phyloP scores from a whole-genome alignment of 805 yeast species.

The Cyberlindnera mrakii region DNA sequence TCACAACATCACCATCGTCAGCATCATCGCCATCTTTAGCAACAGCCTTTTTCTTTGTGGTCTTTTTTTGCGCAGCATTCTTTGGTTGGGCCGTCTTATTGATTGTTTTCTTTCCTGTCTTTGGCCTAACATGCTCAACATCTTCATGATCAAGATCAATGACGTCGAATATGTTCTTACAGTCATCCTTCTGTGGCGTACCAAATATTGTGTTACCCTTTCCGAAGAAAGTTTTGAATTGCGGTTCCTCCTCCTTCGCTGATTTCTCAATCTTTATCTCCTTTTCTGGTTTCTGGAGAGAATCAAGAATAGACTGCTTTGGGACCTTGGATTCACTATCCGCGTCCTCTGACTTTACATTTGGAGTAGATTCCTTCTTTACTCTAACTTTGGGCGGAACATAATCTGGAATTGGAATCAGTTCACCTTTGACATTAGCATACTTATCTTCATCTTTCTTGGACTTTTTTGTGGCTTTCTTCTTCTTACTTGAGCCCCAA shows the following conservation, averaged over 20 bases:
- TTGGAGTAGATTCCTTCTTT: slow-evolving; percentile 15
- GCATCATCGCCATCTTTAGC: slow-evolving; percentile 13
- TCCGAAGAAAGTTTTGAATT: slow-evolving; percentile 33
- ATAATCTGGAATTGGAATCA: slow-evolving; percentile 23
- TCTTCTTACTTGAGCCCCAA: slow-evolving; percentile 10
- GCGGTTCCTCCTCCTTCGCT: slow-evolving; percentile 16
- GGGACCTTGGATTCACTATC: not conserved
- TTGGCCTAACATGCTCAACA: slow-evolving; percentile 1
- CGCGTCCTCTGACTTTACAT: slow-evolving; percentile 2
- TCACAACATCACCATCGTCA: slow-evolving; percentile 7
- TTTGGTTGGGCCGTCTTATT: slow-evolving; percentile 7
- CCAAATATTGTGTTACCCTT: slow-evolving; percentile 11
- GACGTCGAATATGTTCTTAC: not conserved
- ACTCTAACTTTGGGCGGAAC: slow-evolving; percentile 18
- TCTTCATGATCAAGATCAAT: slow-evolving; percentile 4
- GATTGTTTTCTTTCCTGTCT: slow-evolving; percentile 7
- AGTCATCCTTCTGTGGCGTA: slow-evolving; percentile 2
- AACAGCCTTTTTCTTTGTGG: slow-evolving; percentile 7
- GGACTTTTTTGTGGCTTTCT: slow-evolving; percentile 12
- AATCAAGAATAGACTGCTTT: slow-evolving; percentile 1
- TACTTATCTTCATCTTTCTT: slow-evolving; percentile 13
- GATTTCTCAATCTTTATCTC: slow-evolving; percentile 5
- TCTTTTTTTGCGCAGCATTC: slow-evolving; percentile 7
- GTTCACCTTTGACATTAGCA: slow-evolving; percentile 14
- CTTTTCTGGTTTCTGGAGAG: slow-evolving; percentile 8